Percentiles rank a stretch among this genome's conserved stretches.
Evolutionary conservation across 1,284 basidiomycete genomes (phyloP).

Genomic region (Cryptococcus sp.): DNA sequence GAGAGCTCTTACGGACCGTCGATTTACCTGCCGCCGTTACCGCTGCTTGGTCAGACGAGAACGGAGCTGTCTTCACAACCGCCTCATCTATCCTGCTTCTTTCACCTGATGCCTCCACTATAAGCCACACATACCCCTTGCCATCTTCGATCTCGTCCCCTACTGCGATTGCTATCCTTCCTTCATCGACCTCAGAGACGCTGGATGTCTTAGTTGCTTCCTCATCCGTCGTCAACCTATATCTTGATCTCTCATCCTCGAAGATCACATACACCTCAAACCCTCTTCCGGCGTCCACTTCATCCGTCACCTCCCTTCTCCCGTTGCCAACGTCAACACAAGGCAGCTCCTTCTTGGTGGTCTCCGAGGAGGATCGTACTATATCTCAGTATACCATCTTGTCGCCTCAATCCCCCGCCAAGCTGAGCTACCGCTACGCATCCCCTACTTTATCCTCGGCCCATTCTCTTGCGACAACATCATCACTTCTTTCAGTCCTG

Average conservation of each 20-base stretch:
- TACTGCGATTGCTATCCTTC: slow-evolving; percentile 38
- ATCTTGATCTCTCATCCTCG: slow-evolving; percentile 34
- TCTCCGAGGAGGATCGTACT: slow-evolving; percentile 72
- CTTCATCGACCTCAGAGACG: slow-evolving; percentile 35
- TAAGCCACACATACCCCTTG: slow-evolving; percentile 36
- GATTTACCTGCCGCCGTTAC: slow-evolving; percentile 33
- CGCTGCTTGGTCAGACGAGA: slow-evolving; percentile 40
- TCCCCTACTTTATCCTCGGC: slow-evolving; percentile 65
- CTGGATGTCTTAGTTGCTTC: slow-evolving; percentile 41
- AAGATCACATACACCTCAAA: slow-evolving; percentile 37
- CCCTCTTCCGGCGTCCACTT: slow-evolving; percentile 48
- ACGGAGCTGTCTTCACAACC: slow-evolving; percentile 36
- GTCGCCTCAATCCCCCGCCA: slow-evolving; percentile 57
- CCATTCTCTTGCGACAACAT: slow-evolving; percentile 59
- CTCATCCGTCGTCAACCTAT: slow-evolving; percentile 34
- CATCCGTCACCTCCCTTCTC: slow-evolving; percentile 42
- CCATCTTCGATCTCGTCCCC: slow-evolving; percentile 31
- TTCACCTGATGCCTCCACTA: slow-evolving; percentile 33
- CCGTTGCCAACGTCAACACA: slow-evolving; percentile 38
- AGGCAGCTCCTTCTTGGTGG: slow-evolving; percentile 62
- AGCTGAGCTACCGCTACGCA: slow-evolving; percentile 60
- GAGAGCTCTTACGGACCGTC: slow-evolving; percentile 35
- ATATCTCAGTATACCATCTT: slow-evolving; percentile 59
- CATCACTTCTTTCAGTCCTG: slow-evolving; percentile 61
- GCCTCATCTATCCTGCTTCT: slow-evolving; percentile 39